phyloP scores from a whole-genome alignment of 495 filamentous ascomycete genomes.

The Penicillium goetzii region DNA sequence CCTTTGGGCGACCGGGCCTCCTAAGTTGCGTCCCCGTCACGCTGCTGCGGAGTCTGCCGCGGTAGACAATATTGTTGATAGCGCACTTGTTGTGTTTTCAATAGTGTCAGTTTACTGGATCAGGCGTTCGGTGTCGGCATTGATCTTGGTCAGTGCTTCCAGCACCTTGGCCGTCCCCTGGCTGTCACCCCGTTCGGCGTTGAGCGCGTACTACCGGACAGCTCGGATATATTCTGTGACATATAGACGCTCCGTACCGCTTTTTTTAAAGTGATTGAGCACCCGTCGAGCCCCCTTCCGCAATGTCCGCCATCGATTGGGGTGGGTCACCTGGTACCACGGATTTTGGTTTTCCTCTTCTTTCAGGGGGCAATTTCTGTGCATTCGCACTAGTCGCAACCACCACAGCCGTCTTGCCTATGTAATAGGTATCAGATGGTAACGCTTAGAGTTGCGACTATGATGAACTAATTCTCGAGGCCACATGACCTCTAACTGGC shows the following conservation, averaged over 20 bases:
- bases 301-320: not conserved
- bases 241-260: conserved; percentile 20
- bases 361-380: conserved; percentile 2
- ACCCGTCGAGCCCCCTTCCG: not conserved
- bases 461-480: not conserved
- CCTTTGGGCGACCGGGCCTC: conserved; percentile 8
- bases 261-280: conserved; percentile 12
- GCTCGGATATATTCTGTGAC: conserved; percentile 23
- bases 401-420: not conserved
- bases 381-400: conserved; percentile 1
- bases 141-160: conserved; percentile 9
- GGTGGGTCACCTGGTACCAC: not conserved
- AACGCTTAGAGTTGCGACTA: not conserved
- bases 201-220: conserved; percentile 24
- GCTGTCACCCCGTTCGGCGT: conserved; percentile 26
- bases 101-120: conserved; percentile 23
- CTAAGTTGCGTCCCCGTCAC: conserved; percentile 20
- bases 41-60: conserved; percentile 18
- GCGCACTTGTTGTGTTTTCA: conserved; percentile 17
- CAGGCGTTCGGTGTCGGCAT: conserved; percentile 16
- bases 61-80: conserved; percentile 21
- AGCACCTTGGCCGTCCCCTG: conserved; percentile 26
- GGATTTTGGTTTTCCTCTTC: conserved; percentile 2
- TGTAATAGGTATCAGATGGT: conserved; percentile 3
- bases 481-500: conserved; percentile 1